Evolutionary conservation across 768 basidiomycete genomes (phyloP).

Genomic region (Chalciporus pseudorubinellus): DNA sequence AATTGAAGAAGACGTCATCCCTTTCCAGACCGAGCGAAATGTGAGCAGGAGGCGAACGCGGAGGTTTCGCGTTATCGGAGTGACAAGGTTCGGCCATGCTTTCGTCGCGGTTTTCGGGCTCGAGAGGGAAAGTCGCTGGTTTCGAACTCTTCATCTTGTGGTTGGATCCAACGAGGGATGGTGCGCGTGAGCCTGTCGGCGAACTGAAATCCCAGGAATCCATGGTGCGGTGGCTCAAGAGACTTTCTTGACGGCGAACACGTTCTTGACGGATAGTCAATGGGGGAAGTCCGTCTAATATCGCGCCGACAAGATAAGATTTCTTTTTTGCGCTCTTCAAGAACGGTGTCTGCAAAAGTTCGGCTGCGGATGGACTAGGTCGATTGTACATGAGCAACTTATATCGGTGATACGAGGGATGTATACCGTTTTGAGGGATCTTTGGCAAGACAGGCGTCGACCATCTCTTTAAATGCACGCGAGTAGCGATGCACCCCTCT

Average conservation of each 20-base stretch:
- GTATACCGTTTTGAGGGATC: slow-evolving; percentile 73
- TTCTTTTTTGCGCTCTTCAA: slow-evolving; percentile 80
- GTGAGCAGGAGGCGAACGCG: background rate
- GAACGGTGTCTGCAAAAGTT: slow-evolving; percentile 75
- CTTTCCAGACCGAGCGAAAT: background rate
- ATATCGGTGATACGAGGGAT: background rate
- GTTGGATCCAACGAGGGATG: slow-evolving; percentile 8
- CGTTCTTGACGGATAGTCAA: slow-evolving; percentile 73
- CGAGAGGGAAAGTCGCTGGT: slow-evolving; percentile 4
- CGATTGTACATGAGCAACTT: background rate
- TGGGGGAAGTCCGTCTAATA: slow-evolving; percentile 75
- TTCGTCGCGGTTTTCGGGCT: slow-evolving; percentile 4
- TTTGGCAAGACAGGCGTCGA: slow-evolving; percentile 80
- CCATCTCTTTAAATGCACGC: slow-evolving; percentile 76
- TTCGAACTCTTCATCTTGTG: slow-evolving; percentile 3
- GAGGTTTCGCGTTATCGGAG: background rate
- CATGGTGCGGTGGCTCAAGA: slow-evolving; percentile 47
- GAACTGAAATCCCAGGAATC: slow-evolving; percentile 80
- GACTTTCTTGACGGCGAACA: slow-evolving; percentile 38
- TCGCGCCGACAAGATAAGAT: slow-evolving; percentile 70
- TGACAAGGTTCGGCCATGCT: background rate
- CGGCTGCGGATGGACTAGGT: slow-evolving; percentile 68
- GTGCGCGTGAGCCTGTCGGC: slow-evolving; percentile 40
- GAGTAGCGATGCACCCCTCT: slow-evolving; percentile 74
- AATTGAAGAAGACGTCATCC: background rate